Evolutionary conservation across 345 rosid species (phyloP), one percentile per base, ranked within the genome.

Genomic region (Eucalyptus sp.): DNA sequence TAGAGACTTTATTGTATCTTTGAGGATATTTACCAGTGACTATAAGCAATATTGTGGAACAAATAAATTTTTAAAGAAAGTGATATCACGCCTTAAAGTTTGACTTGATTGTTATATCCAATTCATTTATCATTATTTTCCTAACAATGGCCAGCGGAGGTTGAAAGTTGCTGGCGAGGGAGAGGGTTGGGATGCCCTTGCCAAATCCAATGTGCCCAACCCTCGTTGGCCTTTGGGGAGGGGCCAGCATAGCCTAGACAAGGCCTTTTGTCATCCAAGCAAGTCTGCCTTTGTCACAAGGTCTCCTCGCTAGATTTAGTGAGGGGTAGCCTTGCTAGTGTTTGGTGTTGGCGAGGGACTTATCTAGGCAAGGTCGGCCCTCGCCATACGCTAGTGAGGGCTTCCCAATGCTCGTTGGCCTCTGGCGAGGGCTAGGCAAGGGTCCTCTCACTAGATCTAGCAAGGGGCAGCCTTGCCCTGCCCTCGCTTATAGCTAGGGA

Each of bases 141-240:
- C 8, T 51, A 51, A 17, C 0, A 51, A 51, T 17, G 54, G 54
- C 1, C 0, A 0, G 8, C 0, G 4, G 3, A 51, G 54, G 0
- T 51, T 51, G 2, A 51, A 51, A 51, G 54, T 51, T 51, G 0
- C 22, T 7, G 0, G 54, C 0, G 0, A 51, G 54, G 54, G 8
- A 17, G 54, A 51, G 54, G 54, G 54, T 0, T 3, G 8, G 54
- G 54, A 51, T 51, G 54, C 22, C 20, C 54, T 51, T 51, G 54
- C 18, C 54, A 50, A 50, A 50, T 50, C 0, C 0, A 1, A 50
- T 50, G 52, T 0, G 18, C 7, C 0, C 22, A 51, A 51, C 54
- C 54, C 8, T 51, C 4, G 1, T 0, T 0, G 1, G 22, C 54
- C 54, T 51, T 1, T 51, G 0, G 4, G 54, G 8, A 6, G 54